Conservation (phyloP, 2,329 filamentous ascomycete species). For the Ophiognomonia clavigignenti-juglandacearum region DNA sequence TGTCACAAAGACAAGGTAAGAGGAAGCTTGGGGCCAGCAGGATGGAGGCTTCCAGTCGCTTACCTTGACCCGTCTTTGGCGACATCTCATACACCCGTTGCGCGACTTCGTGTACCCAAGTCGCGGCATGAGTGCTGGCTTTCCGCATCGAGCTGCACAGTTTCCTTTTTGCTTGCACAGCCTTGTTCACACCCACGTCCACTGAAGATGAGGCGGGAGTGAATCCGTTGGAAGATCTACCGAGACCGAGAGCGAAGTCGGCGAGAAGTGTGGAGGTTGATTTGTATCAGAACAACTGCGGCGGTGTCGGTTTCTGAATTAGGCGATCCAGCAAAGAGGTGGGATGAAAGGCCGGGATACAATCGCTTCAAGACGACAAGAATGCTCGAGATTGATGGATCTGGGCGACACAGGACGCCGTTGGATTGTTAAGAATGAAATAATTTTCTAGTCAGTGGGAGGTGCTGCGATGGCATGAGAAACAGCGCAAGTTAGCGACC, state of each 20-base stretch:
- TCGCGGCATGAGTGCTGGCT: constrained; percentile 16
- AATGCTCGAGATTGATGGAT: background rate
- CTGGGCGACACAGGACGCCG: constrained; percentile 1
- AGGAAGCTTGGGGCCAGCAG: too few relatives aligned
- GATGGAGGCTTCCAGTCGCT: background rate
- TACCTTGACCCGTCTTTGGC: constrained; percentile 20
- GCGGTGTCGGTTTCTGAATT: background rate
- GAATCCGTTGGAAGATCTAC: background rate
- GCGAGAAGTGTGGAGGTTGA: background rate
- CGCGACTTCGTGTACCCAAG: constrained; percentile 21
- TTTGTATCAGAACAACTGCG: too few relatives aligned
- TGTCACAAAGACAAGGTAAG: background rate
- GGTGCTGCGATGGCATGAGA: constrained; percentile 1
- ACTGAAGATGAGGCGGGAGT: background rate
- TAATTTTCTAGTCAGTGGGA: constrained; percentile 2
- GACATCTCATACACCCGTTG: constrained; percentile 18
- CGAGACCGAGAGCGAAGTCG: constrained; percentile 15
- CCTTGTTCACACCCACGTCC: background rate
- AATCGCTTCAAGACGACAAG: constrained; percentile 1
- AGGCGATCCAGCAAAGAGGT: constrained; percentile 3
- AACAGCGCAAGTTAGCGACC: background rate
- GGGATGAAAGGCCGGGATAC: background rate
- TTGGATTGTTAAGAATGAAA: constrained; percentile 8
- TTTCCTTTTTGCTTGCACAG: too few relatives aligned
- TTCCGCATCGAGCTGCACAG: background rate